Conservation (phyloP, 1,139 yeast species). For the Kurtzmaniella quercitrusa region DNA sequence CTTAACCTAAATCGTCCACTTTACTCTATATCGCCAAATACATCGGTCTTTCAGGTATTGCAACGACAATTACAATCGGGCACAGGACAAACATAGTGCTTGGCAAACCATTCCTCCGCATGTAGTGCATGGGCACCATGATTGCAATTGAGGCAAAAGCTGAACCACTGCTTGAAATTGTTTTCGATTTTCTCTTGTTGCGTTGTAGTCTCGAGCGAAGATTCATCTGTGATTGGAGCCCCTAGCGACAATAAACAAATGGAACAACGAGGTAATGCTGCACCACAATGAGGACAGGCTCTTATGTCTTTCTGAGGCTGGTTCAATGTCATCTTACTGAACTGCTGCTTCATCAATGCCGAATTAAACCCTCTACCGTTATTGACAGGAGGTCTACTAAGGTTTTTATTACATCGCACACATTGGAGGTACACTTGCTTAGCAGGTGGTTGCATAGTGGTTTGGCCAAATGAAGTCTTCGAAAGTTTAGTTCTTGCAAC, state of each 20-base stretch:
- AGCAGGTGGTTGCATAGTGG: slow-evolving; percentile 51
- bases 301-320: slow-evolving; percentile 22
- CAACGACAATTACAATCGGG: slow-evolving; percentile 89
- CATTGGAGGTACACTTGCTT: slow-evolving; percentile 82
- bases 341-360: slow-evolving; percentile 30
- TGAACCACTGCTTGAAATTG: slow-evolving; percentile 69
- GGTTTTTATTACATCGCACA: slow-evolving; percentile 71
- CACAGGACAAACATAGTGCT: slow-evolving; percentile 86
- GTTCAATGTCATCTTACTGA: slow-evolving; percentile 25
- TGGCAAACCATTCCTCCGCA: slow-evolving; percentile 92
- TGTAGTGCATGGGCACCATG: slow-evolving; percentile 95
- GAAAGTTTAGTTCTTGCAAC: slow-evolving; percentile 70
- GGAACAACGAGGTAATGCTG: slow-evolving; percentile 88
- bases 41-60: too few species aligned
- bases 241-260: slow-evolving; percentile 83
- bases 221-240: slow-evolving; percentile 50
- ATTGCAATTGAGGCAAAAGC: slow-evolving; percentile 84
- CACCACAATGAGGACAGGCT: slow-evolving; percentile 81
- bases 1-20: too few species aligned
- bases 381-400: slow-evolving; percentile 29
- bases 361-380: slow-evolving; percentile 19
- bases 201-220: slow-evolving; percentile 6
- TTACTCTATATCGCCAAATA: too few species aligned
- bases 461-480: slow-evolving; percentile 43
- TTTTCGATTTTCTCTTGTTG: slow-evolving; percentile 23